These are phyloP conservation scores for Kluyveromyces lactis DNA, from an alignment of 805 yeast genomes.

Conservation along the genomic window DNA sequence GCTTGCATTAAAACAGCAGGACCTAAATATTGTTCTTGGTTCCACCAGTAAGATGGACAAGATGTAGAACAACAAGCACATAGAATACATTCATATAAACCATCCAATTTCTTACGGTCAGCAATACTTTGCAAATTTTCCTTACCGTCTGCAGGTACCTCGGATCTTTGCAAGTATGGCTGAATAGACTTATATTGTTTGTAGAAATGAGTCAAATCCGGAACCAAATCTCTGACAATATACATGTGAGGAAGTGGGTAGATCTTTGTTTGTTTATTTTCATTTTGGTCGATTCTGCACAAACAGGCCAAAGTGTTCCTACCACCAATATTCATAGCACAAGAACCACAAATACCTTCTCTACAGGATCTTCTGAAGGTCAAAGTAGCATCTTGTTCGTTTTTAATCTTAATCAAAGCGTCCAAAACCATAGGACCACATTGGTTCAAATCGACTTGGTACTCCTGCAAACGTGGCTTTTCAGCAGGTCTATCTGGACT, in stretches of 20 bases:
- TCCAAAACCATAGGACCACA: slow-evolving; percentile 99
- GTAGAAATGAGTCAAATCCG: slow-evolving; percentile 95
- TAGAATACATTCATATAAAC: slow-evolving; percentile 92
- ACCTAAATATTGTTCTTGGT: slow-evolving; percentile 95
- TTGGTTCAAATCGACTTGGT: slow-evolving; percentile 75
- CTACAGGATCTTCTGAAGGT: slow-evolving; percentile 98
- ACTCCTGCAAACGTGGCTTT: slow-evolving; percentile 80
- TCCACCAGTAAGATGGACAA: slow-evolving; percentile 99
- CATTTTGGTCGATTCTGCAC: slow-evolving; percentile 83
- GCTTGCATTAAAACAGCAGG: slow-evolving; percentile 99
- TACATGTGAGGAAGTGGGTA: slow-evolving; percentile 98
- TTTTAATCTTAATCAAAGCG: slow-evolving; percentile 88
- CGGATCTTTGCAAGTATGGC: slow-evolving; percentile 82
- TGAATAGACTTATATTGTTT: slow-evolving; percentile 97
- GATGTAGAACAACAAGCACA: slow-evolving; percentile 99
- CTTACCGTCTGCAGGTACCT: slow-evolving; percentile 78
- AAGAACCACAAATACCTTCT: slow-evolving; percentile 98
- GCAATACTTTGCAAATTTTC: slow-evolving; percentile 86
- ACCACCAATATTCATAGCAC: slow-evolving; percentile 99
- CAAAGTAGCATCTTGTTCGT: slow-evolving; percentile 91
- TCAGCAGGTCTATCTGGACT: slow-evolving; percentile 92
- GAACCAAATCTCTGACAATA: slow-evolving; percentile 93
- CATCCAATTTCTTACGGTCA: slow-evolving; percentile 94
- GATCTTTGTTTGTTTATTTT: slow-evolving; percentile 67
- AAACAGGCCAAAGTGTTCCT: slow-evolving; percentile 94